Conservation (phyloP, 805 yeast species). For the Ogataea thermomethanolica region DNA sequence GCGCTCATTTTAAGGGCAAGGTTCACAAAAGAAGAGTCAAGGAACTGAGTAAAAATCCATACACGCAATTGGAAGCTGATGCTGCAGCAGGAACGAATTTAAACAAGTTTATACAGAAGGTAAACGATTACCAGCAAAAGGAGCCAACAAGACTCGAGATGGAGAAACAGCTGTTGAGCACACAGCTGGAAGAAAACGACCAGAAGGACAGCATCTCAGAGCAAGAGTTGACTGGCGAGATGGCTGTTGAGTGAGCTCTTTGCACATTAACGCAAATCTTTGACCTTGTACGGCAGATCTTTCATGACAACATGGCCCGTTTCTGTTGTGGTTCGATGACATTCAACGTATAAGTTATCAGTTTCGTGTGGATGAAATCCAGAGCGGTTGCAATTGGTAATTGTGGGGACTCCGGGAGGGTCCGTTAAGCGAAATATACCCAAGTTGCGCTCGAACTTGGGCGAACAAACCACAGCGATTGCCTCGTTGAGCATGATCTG, state of each 20-base stretch:
- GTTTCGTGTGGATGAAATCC: constrained; percentile 66
- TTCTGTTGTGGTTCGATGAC: constrained; percentile 32
- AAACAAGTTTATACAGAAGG: constrained; percentile 59
- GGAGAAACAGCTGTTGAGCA: constrained; percentile 35
- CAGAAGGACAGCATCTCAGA: constrained; percentile 29
- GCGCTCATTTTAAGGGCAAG: constrained; percentile 70
- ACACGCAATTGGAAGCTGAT: constrained; percentile 82
- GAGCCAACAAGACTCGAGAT: constrained; percentile 45
- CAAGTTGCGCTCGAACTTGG: constrained; percentile 42
- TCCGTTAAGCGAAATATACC: constrained; percentile 62
- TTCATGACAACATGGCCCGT: constrained; percentile 49
- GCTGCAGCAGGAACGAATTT: constrained; percentile 85
- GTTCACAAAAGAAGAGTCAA: constrained; percentile 85
- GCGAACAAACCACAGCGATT: constrained; percentile 64
- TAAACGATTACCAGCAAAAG: constrained; percentile 51
- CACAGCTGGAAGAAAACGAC: constrained; percentile 31
- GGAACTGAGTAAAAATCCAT: constrained; percentile 72
- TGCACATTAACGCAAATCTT: constrained; percentile 41
- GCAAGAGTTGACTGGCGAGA: constrained; percentile 26
- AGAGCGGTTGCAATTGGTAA: constrained; percentile 45
- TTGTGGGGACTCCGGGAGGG: constrained; percentile 58
- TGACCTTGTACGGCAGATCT: constrained; percentile 45
- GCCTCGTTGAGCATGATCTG: constrained; percentile 71
- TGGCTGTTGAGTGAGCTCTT: constrained; percentile 8
- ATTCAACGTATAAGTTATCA: constrained; percentile 44